Evolutionary conservation across 2,329 filamentous ascomycete genomes (phyloP), one percentile per base, ranked within the genome.

Genomic region (Truncatella angustata): DNA sequence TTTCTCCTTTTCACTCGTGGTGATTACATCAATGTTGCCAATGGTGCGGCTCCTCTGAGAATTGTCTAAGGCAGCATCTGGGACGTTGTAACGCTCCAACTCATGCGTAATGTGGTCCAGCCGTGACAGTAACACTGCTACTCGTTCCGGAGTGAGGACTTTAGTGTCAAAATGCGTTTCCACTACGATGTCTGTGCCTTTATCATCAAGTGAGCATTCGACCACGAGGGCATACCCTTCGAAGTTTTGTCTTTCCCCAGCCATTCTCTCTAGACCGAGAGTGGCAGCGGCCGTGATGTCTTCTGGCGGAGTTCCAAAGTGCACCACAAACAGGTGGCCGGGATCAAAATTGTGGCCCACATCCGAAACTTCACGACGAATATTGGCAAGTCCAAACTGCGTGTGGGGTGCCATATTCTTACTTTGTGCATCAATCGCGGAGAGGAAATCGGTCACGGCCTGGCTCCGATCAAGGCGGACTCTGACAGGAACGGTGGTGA

Each of bases 351-450:
- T 34, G 46, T 49, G 28, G 5, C 34, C 34, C 20, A 49, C 16
- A 24, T 16, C 30, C 14, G 46, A 34, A 21, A 49, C 46, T 24
- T 37, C 46, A 11, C 46, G 46, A n/a, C 51, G 18, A 18, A 54
- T 54, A 14, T 50, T 50, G 20, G 50, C 46, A 7, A 54, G 47
- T 11, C 51, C 51, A 40, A 50, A 47, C 26, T 54, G 51, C 12
- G 30, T 47, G 37, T 43, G 43, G 4, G 46, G 39, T 5, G 46
- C 7, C 18, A 37, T 49, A 9, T 37, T 18, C 10, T 36, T 12
- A 23, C 37, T 36, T 24, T 49, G 30, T 5, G 20, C n/a, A 23
- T 49, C 28, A 21, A 49, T 30, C 4, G 14, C 21, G 7, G 6
- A 5, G 7, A 49, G 34, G 10, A 49, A 26, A 5, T 49, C 45